Base-by-base conservation (phyloP, 768 basidiomycete species). In the Rhodotorula graminis region DNA sequence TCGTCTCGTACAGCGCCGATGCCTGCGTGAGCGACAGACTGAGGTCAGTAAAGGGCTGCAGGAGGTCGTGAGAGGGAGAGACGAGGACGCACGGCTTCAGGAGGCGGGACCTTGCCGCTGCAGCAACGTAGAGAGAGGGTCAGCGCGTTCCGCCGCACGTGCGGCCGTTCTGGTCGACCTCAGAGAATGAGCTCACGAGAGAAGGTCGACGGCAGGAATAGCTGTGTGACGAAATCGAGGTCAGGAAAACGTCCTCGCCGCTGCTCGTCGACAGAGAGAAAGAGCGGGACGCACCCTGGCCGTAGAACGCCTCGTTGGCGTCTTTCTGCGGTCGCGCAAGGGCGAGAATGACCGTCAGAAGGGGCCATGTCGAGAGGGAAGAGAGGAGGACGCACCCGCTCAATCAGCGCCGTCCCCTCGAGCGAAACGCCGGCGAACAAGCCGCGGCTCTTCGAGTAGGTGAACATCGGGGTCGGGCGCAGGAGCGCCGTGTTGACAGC, bases 381-480 rank as follows among this genome's bases (percentile, higher is more conserved):
- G 23, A 46, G 21, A 42, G 29, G 6, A 3, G 19, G 53, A 50
- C 71, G 42, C 46, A 72, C 71, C 77, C 95, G 86, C 81, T 97
- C 94, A 73, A 99, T 90, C 67, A 98, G 85, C 46, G 86, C 90
- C 0, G 95, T 97, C 2, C 96, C 95, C 82, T 98, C 95, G 61
- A 99, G 85, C 1, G 92, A 93, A 62, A 99, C 80, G 33, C 95
- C 95, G 15, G 95, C 95, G 77, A 93, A 99, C 56, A 99, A 85
- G 71, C 95, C 95, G 91, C 77, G 66, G n/a, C 53, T 64, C 56
- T 72, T 76, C 29, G 70, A 62, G 67, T 77, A 79, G 55, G 76
- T 92, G 82, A 96, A 99, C 91, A 97, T 94, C 10, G 93, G 93
- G 29, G 94, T 88, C 0, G 95, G 95, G 81, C 94, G 92, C 10